phyloP scores from a whole-genome alignment of 208 protist genomes.

The Acanthamoeba polyphaga region DNA sequence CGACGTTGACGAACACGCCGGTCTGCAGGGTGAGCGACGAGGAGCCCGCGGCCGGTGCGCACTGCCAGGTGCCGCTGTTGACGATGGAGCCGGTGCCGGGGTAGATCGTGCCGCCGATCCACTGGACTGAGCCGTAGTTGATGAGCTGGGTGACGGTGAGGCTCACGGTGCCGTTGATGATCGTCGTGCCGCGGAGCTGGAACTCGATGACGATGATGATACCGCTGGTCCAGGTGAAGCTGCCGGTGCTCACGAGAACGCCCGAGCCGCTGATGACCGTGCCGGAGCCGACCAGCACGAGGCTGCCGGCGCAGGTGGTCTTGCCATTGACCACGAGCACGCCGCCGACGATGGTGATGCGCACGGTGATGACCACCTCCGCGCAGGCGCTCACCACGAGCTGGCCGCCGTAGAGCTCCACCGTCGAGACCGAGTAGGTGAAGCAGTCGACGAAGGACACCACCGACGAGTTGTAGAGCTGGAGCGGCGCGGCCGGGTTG shows the following conservation, averaged over 20 bases:
- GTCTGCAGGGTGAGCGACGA: background rate
- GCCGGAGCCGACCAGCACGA: slow-evolving; percentile 12
- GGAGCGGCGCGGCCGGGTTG: background rate
- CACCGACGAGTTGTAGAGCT: slow-evolving; percentile 28
- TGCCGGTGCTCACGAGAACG: background rate
- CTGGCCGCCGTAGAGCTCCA: slow-evolving; percentile 19
- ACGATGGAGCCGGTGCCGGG: slow-evolving; percentile 44
- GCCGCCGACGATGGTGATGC: slow-evolving; percentile 36
- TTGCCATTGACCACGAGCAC: slow-evolving; percentile 17
- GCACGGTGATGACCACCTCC: slow-evolving; percentile 1
- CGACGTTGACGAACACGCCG: slow-evolving; percentile 35
- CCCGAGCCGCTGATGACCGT: slow-evolving; percentile 27
- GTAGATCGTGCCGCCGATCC: slow-evolving; percentile 18
- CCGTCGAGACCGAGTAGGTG: background rate
- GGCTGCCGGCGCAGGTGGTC: background rate
- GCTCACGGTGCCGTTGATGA: slow-evolving; percentile 2
- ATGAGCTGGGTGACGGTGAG: background rate
- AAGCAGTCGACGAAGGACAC: slow-evolving; percentile 42
- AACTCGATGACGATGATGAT: background rate
- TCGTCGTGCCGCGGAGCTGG: slow-evolving; percentile 7
- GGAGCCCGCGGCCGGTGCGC: background rate
- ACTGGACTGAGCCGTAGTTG: slow-evolving; percentile 56
- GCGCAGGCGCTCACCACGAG: background rate
- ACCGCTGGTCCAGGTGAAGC: slow-evolving; percentile 35
- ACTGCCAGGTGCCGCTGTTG: slow-evolving; percentile 53